Base-by-base conservation (phyloP, 495 filamentous ascomycete species). In the Pseudotulostoma volvatum region DNA sequence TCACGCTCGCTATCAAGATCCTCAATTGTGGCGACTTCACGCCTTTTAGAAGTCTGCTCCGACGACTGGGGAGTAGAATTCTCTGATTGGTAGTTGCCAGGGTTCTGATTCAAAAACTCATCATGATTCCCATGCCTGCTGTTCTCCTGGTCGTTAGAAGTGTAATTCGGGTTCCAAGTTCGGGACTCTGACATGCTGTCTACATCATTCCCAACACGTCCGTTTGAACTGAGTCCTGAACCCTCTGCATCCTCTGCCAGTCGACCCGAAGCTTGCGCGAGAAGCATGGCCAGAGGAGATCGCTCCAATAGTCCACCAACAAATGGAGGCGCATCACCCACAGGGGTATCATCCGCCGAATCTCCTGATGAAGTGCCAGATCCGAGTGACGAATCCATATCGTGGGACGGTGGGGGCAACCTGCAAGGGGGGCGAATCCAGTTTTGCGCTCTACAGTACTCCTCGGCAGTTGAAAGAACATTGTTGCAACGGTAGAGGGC, bases 401-500 rank as follows among this genome's bases (percentile, higher is more conserved):
- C 69, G 18, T 56, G 60, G 1, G 54, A 40, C 4, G 78, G 76
- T 14, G 88, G 74, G 4, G 74, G 73, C 37, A 78, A 68, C 33
- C 75, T 64, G 9, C 64, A 56, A 16, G 61, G 56, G 3, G 54
- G 44, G 23, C 59, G 54, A 9, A 65, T 41, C 48, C 55, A 60
- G 2, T 38, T 52, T 28, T 78, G 70, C 3, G 70, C 70, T 33
- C 60, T 67, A 54, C 83, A 90, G 48, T 95, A 95, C 44, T 88
- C 81, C 28, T 63, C 53, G 7, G 84, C 79, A 7, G 64, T 52
- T 4, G 53, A 50, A 8, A 56, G 46, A 18, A 68, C 67, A 41
- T 84, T 82, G 40, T 80, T 76, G 53, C 86, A 86, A 17, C 87
- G 74, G 49, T 81, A 93, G 3, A 87, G 57, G 13, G 82, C 84